Conservation (phyloP, 108 stramenopile genomes). For the Bacterosira constricta region DNA sequence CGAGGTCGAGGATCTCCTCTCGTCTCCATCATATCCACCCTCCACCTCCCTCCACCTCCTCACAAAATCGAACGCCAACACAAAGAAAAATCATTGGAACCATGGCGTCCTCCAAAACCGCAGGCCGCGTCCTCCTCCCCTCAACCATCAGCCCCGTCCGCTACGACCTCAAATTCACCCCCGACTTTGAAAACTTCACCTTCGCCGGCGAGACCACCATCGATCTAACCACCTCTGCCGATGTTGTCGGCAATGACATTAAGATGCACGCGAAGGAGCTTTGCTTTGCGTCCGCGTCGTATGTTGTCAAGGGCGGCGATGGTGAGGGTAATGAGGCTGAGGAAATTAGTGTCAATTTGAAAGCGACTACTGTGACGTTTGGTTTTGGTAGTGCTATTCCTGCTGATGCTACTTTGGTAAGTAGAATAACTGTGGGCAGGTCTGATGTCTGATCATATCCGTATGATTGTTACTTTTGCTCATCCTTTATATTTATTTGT, state of each 20-base stretch:
- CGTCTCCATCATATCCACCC: no score
- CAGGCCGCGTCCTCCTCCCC: slow-evolving; percentile 69
- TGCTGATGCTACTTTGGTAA: slow-evolving; percentile 37
- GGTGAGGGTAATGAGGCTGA: slow-evolving; percentile 26
- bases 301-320: slow-evolving; percentile 7
- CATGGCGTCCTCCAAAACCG: slow-evolving; percentile 36
- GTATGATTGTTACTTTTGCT: background rate
- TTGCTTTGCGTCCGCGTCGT: slow-evolving; percentile 63
- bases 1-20: no score
- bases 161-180: slow-evolving; percentile 80
- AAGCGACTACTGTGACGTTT: slow-evolving; percentile 80
- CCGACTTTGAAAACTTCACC: slow-evolving; percentile 85
- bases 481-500: background rate
- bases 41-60: no score
- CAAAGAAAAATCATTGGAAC: no score
- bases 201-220: slow-evolving; percentile 73
- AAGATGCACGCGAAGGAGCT: slow-evolving; percentile 92
- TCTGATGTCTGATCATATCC: background rate
- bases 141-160: slow-evolving; percentile 54
- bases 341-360: slow-evolving; percentile 61
- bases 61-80: no score
- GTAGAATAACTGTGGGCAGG: no score
- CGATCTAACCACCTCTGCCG: slow-evolving; percentile 41
- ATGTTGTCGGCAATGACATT: slow-evolving; percentile 57
- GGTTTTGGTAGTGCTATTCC: slow-evolving; percentile 63